Percentiles rank a stretch among this genome's conserved stretches.
These are phyloP conservation scores for Candida hispaniensis DNA, from an alignment of 805 yeast genomes.

Conservation along the genomic window DNA sequence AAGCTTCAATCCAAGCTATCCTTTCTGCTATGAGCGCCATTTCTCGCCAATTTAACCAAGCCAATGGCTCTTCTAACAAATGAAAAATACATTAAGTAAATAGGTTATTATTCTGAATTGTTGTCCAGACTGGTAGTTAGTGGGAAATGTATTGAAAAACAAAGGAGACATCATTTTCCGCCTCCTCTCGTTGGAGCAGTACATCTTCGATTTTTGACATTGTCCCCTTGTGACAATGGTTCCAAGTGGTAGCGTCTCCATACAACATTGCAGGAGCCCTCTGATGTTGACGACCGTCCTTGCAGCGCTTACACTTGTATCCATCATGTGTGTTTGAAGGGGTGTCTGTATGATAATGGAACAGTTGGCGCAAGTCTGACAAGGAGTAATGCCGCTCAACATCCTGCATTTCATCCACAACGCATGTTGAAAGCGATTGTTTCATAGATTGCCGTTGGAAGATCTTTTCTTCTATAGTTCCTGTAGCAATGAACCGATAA, in stretches of 20 bases:
- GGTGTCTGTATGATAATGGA: slow-evolving; percentile 56
- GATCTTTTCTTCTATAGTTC: slow-evolving; percentile 92
- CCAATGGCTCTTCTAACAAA: no score
- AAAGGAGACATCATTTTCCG: slow-evolving; percentile 60
- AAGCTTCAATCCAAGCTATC: slow-evolving; percentile 58
- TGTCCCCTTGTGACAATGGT: slow-evolving; percentile 62
- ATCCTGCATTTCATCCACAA: slow-evolving; percentile 91
- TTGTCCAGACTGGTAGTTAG: slow-evolving; percentile 23
- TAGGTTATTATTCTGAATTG: not conserved
- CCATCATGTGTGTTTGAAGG: slow-evolving; percentile 88
- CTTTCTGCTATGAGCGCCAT: slow-evolving; percentile 31
- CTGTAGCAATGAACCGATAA: slow-evolving; percentile 86
- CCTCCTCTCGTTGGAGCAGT: slow-evolving; percentile 61
- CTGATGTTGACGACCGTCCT: slow-evolving; percentile 44
- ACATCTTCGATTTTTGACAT: slow-evolving; percentile 63
- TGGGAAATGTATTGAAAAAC: slow-evolving; percentile 94
- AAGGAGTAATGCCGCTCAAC: slow-evolving; percentile 86
- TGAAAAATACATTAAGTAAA: not conserved
- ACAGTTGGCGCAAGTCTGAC: slow-evolving; percentile 66
- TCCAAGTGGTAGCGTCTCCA: slow-evolving; percentile 98
- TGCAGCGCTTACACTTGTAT: slow-evolving; percentile 77
- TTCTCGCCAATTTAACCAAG: slow-evolving; percentile 8
- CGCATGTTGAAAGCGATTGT: slow-evolving; percentile 84
- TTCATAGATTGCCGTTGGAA: slow-evolving; percentile 94
- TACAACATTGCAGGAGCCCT: slow-evolving; percentile 82